Base-by-base conservation (phyloP, 192 early-diverging fungal genomes). In the Coemansia sp. region DNA sequence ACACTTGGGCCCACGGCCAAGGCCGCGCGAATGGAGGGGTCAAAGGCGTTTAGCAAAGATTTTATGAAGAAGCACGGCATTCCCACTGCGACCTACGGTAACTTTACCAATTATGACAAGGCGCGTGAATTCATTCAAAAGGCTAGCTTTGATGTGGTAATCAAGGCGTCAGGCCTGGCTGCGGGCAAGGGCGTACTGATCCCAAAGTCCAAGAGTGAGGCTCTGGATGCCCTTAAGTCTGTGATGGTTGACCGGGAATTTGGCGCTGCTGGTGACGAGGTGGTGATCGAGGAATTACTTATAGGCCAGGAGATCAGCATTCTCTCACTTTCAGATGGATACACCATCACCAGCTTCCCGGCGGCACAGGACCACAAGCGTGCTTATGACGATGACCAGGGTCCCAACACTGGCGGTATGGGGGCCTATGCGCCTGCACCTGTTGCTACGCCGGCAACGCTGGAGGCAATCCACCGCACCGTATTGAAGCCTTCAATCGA, bases 351-450 rank as follows among this genome's bases (percentile, higher is more conserved):
- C 25, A 82, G 90, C 50, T 84, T 95, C 71, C 97, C 97, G 9
- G 91, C 91, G 54, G 95, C 95, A 29, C 97, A 99, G 85, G 97
- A 99, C 74, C 97, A 99, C 84, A 99, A 99, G 84, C 93, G 97
- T 36, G 91, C 91, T n/a, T 87, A 89, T 66, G 94, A 99, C 60
- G 89, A 90, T 68, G 97, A 99, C 71, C 78, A 86, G 68, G 95
- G 97, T 0, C 93, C 92, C 59, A 99, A 98, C 85, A 98, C 95
- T 2, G 97, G 97, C 64, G 97, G 97, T 55, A 99, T 99, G 97
- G 97, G 97, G 8, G 93, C 93, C 59, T 99, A 99, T 72, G 93
- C 92, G 33, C 97, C 97, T 20, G 95, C 96, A 0, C 96, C 97
- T 17, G 88, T 97, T 53, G 94, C 88, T 54, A 93, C 94, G 6